Evolutionary conservation across 495 filamentous ascomycete species (phyloP).

Genomic region (Cryomyces minteri): DNA sequence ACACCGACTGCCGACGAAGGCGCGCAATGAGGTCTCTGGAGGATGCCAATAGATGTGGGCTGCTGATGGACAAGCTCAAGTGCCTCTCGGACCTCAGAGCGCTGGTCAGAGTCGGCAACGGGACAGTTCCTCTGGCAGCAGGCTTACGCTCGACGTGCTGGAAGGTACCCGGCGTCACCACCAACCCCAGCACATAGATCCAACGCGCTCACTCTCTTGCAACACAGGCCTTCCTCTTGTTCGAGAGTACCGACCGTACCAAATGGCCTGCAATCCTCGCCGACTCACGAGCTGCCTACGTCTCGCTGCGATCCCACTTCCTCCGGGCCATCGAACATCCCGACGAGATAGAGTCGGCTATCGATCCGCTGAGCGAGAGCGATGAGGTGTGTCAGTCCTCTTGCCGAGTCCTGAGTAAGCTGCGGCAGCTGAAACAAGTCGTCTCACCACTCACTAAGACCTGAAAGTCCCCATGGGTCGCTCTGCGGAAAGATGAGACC

Average conservation of each 20-base stretch:
- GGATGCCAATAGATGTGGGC: too few relatives aligned
- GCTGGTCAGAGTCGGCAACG: constrained; percentile 37
- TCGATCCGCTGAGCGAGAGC: constrained; percentile 78
- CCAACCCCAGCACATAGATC: neutral
- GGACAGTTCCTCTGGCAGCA: constrained; percentile 22
- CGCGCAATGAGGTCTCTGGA: too few relatives aligned
- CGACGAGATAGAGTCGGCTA: constrained; percentile 47
- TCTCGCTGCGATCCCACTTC: constrained; percentile 50
- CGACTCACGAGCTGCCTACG: constrained; percentile 56
- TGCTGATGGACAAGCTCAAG: constrained; percentile 13
- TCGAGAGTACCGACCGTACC: constrained; percentile 42
- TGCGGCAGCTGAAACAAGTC: constrained; percentile 2
- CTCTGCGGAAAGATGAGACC: constrained; percentile 63
- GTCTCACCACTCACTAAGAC: constrained; percentile 26
- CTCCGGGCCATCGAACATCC: constrained; percentile 65
- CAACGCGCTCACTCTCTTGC: too few relatives aligned
- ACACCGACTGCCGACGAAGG: too few relatives aligned
- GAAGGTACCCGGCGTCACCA: constrained; percentile 49
- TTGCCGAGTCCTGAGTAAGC: neutral
- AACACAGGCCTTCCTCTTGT: constrained; percentile 60
- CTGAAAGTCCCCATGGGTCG: constrained; percentile 72
- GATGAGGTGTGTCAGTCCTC: constrained; percentile 64
- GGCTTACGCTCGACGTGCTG: constrained; percentile 82
- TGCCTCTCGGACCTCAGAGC: constrained; percentile 41
- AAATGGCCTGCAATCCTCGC: constrained; percentile 71